Conservation (phyloP, 495 filamentous ascomycete species). For the Penicillium egyptiacum region DNA sequence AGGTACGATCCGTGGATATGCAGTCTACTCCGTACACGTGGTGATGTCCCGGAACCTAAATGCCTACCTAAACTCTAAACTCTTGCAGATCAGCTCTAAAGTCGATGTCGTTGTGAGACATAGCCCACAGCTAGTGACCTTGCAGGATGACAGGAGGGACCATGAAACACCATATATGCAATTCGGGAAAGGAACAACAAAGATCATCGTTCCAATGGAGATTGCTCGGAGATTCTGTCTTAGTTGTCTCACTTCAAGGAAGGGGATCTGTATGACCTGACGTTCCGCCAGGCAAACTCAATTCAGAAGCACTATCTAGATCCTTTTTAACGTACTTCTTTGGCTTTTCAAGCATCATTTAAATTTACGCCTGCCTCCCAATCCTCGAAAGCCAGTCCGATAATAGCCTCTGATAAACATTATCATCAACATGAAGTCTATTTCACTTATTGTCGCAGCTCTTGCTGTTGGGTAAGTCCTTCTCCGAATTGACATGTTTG, state of each 20-base stretch:
- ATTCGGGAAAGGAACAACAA: background rate
- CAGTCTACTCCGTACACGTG: background rate
- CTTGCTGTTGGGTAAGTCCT: background rate
- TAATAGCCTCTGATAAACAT: background rate
- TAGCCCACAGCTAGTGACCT: background rate
- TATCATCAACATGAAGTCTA: background rate
- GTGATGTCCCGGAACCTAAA: background rate
- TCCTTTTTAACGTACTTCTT: background rate
- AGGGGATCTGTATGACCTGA: background rate
- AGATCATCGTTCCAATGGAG: background rate
- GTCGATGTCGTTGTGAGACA: background rate
- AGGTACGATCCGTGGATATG: background rate
- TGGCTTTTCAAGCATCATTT: background rate
- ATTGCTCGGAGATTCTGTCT: background rate
- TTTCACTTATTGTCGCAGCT: background rate
- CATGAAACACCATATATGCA: background rate
- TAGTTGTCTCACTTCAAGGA: background rate
- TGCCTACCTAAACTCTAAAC: background rate
- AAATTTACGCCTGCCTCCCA: background rate
- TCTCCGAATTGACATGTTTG: background rate
- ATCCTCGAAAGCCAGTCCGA: background rate
- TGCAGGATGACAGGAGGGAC: background rate
- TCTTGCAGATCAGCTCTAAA: background rate
- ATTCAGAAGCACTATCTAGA: background rate
- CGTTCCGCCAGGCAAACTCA: background rate